These are phyloP conservation scores for Leccinum fibrillosum DNA, from an alignment of 768 basidiomycete genomes.

Conservation along the genomic window DNA sequence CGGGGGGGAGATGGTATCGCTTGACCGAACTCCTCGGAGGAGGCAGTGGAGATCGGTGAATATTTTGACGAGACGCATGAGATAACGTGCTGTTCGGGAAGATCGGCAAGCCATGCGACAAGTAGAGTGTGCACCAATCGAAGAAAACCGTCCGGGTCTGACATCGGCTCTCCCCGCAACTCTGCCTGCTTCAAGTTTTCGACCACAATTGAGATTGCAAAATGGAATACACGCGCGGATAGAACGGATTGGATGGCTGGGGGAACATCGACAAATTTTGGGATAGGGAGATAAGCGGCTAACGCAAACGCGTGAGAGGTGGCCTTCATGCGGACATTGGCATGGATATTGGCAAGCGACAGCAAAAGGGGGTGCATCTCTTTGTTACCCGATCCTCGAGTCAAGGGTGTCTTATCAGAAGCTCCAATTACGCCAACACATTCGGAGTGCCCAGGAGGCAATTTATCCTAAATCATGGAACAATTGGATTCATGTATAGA, in stretches of 20 bases:
- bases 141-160: constrained; percentile 18
- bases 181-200: constrained; percentile 28
- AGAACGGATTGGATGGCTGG: not conserved
- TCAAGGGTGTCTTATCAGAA: not conserved
- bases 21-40: constrained; percentile 9
- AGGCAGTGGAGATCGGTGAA: constrained; percentile 13
- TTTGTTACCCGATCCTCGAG: not conserved
- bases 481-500: too few relatives aligned
- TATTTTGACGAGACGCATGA: constrained; percentile 7
- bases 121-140: constrained; percentile 6
- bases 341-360: not conserved
- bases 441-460: too few relatives aligned
- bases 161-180: constrained; percentile 24
- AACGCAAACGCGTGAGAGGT: not conserved
- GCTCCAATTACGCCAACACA: too few relatives aligned
- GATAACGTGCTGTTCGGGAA: constrained; percentile 11
- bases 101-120: constrained; percentile 14
- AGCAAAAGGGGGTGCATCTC: not conserved
- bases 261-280: not conserved
- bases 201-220: not conserved
- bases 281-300: not conserved
- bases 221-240: not conserved
- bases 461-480: too few relatives aligned
- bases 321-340: not conserved
- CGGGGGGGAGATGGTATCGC: too few relatives aligned